A percentile compares a stretch with the other conserved stretches of the same genome.
phyloP scores from a whole-genome alignment of 2,329 filamentous ascomycete species.

The Hymenoscyphus salicellus region DNA sequence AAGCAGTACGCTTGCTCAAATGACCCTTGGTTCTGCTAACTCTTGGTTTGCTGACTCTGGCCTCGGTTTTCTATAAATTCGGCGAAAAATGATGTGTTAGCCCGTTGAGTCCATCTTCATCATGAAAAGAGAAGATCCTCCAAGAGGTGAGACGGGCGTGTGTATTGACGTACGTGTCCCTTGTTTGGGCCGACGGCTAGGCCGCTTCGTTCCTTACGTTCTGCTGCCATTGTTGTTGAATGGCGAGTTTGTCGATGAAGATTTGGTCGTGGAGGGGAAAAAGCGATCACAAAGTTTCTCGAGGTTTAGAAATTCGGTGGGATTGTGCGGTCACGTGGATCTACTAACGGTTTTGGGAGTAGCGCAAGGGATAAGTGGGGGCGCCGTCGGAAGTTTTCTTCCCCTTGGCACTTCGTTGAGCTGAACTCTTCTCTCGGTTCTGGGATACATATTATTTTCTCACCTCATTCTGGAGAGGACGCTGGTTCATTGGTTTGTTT shows the following conservation, averaged over 20 bases:
- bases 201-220: constrained; percentile 56
- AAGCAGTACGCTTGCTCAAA: constrained; percentile 93
- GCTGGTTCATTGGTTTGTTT: background rate
- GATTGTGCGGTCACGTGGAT: background rate
- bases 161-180: constrained; percentile 55
- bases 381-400: too few relatives aligned
- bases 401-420: background rate
- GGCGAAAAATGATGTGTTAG: constrained; percentile 27
- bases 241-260: constrained; percentile 23
- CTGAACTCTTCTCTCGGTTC: background rate
- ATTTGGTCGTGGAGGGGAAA: constrained; percentile 2
- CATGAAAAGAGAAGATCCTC: constrained; percentile 58
- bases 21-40: constrained; percentile 89
- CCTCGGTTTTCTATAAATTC: constrained; percentile 70
- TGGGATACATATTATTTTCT: background rate
- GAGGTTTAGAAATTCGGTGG: background rate
- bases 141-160: constrained; percentile 63
- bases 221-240: constrained; percentile 52
- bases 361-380: too few relatives aligned
- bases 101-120: constrained; percentile 52
- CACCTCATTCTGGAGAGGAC: background rate
- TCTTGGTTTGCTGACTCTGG: constrained; percentile 72
- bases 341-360: too few relatives aligned
- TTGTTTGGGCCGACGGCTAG: constrained; percentile 61
- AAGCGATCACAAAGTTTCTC: constrained; percentile 20